phyloP scores from a whole-genome alignment of 352 stramenopile species.

The Pythium rhizo-oryzae region DNA sequence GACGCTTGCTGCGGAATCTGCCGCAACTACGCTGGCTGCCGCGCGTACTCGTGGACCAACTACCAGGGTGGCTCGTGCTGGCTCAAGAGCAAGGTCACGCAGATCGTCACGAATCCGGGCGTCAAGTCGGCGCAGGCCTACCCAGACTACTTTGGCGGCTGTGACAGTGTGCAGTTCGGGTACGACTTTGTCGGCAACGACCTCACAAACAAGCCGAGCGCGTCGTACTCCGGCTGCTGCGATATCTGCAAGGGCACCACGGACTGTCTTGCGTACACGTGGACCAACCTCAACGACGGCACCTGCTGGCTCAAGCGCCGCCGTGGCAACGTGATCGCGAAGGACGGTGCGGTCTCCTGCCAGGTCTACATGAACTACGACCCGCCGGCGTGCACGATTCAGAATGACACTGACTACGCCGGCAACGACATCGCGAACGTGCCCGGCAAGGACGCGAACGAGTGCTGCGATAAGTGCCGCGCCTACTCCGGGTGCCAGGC shows the following conservation, averaged over 20 bases:
- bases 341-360: background rate
- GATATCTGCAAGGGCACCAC: background rate
- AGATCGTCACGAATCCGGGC: slow-evolving; percentile 4
- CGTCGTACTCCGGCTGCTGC: background rate
- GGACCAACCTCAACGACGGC: slow-evolving; percentile 7
- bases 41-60: slow-evolving; percentile 60
- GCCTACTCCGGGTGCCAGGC: slow-evolving; percentile 32
- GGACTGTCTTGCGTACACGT: background rate
- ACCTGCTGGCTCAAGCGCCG: slow-evolving; percentile 3
- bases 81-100: slow-evolving; percentile 27
- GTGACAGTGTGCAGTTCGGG: background rate
- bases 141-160: background rate
- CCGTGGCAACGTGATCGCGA: background rate
- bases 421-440: slow-evolving; percentile 14
- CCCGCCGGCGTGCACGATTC: background rate
- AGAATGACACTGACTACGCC: background rate
- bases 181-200: slow-evolving; percentile 10
- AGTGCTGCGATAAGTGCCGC: slow-evolving; percentile 34
- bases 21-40: slow-evolving; percentile 36
- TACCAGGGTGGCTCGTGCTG: slow-evolving; percentile 53
- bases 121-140: slow-evolving; percentile 20
- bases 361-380: no score
- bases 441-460: background rate
- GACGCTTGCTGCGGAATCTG: slow-evolving; percentile 41
- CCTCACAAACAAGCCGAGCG: background rate